These are phyloP conservation scores for Vitis amurensis DNA, from an alignment of 164 flowering plant genomes.

Conservation along the genomic window DNA sequence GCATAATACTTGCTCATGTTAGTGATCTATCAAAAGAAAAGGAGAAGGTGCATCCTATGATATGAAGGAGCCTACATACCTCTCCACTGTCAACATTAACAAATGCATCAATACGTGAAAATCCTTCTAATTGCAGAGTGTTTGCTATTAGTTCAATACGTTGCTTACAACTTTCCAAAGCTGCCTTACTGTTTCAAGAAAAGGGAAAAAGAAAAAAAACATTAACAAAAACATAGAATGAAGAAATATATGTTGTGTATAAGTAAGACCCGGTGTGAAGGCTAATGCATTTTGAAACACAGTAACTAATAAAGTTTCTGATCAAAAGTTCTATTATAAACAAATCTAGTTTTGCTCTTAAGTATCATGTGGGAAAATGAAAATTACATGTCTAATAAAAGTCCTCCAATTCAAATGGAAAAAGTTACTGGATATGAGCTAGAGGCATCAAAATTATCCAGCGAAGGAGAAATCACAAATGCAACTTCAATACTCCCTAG, in stretches of 20 bases:
- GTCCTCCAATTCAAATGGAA: neutral
- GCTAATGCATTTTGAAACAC: neutral
- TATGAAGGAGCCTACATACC: slow-evolving; percentile 41
- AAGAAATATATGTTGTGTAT: neutral
- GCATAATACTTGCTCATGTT: neutral
- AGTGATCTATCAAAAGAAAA: neutral
- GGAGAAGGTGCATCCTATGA: neutral
- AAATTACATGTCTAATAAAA: neutral
- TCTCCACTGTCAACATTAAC: slow-evolving; percentile 83
- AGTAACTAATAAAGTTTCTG: neutral
- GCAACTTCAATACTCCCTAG: no score
- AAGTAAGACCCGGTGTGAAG: neutral
- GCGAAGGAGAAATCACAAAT: no score
- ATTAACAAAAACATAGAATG: neutral
- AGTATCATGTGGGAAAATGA: neutral
- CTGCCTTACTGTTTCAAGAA: slow-evolving; percentile 45
- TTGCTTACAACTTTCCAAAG: slow-evolving; percentile 63
- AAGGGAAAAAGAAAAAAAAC: slow-evolving; percentile 5
- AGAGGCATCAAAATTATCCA: no score
- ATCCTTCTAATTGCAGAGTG: slow-evolving; percentile 77
- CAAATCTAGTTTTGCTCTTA: neutral
- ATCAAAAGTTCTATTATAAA: neutral
- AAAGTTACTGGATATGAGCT: neutral
- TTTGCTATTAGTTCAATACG: slow-evolving; percentile 79
- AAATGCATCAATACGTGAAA: slow-evolving; percentile 93